A percentile compares a stretch with the other conserved stretches of the same genome.
These are phyloP conservation scores for Solanum dulcamara DNA, from an alignment of 257 asterid genomes.

Conservation along the genomic window DNA sequence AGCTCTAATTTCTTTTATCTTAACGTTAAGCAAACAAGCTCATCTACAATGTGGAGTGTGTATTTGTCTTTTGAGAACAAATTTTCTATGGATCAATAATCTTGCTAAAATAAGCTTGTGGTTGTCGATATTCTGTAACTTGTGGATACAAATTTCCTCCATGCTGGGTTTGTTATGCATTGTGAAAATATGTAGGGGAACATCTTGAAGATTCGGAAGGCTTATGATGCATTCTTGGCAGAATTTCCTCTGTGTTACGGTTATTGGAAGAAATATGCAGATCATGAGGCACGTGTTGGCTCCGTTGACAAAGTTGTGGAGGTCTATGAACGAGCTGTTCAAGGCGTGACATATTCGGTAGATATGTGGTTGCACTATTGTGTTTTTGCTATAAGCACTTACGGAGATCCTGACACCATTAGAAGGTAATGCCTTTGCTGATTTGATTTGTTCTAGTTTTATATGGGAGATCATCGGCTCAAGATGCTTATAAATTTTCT, in stretches of 20 bases:
- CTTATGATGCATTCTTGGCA: constrained; percentile 79
- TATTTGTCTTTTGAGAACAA: neutral
- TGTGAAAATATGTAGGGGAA: constrained; percentile 38
- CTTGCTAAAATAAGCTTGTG: neutral
- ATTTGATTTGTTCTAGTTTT: constrained; percentile 13
- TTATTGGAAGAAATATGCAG: constrained; percentile 99
- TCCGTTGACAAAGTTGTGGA: constrained; percentile 81
- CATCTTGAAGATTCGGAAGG: constrained; percentile 66
- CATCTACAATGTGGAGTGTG: neutral
- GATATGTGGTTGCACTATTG: constrained; percentile 99
- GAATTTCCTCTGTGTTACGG: constrained; percentile 98
- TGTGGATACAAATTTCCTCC: neutral
- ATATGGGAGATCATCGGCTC: constrained; percentile 12
- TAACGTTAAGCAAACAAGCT: neutral
- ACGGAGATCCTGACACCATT: constrained; percentile 79
- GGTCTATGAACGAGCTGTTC: constrained; percentile 93
- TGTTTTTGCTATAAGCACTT: constrained; percentile 71
- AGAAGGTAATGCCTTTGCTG: constrained; percentile 57
- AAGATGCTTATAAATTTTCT: constrained; percentile 13
- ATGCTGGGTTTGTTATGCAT: neutral
- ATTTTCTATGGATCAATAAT: neutral
- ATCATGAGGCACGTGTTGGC: constrained; percentile 89
- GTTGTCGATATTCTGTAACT: neutral
- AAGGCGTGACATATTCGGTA: constrained; percentile 95
- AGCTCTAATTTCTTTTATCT: neutral